A percentile compares a stretch with the other conserved stretches of the same genome.
Conservation (phyloP, 768 basidiomycete species). For the Pleurotus eryngii region DNA sequence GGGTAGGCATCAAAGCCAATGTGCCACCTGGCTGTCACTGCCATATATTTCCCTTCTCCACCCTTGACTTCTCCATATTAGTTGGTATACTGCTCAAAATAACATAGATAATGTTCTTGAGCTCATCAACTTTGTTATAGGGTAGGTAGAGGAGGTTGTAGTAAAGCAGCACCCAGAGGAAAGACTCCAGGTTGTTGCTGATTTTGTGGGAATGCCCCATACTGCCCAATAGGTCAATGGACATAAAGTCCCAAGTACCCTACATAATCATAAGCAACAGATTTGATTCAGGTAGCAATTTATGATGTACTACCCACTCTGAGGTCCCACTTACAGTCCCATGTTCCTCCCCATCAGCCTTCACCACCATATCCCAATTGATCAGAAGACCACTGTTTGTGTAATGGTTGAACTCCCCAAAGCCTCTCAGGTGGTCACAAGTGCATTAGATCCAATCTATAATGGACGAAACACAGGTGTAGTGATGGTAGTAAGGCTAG, state of each 20-base stretch:
- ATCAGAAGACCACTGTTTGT: slow-evolving; percentile 8
- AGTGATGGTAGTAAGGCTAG: no score
- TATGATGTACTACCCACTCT: slow-evolving; percentile 3
- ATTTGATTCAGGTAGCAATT: not conserved
- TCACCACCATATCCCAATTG: slow-evolving; percentile 7
- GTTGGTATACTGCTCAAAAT: no score
- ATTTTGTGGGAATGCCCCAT: slow-evolving; percentile 14
- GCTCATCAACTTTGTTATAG: slow-evolving; percentile 3
- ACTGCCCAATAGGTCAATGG: slow-evolving; percentile 12
- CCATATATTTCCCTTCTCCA: no score
- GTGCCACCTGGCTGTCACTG: no score
- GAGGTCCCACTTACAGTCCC: not conserved
- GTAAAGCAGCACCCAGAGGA: slow-evolving; percentile 19
- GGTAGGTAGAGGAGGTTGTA: slow-evolving; percentile 10
- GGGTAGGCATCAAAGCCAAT: no score
- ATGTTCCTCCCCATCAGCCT: not conserved
- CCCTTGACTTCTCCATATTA: no score
- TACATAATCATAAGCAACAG: not conserved
- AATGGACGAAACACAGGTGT: no score
- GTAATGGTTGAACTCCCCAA: no score
- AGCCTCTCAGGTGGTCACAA: no score
- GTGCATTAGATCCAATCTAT: no score
- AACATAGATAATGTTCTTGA: no score
- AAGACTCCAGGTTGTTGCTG: slow-evolving; percentile 29
- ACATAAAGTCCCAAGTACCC: slow-evolving; percentile 28